A percentile compares a stretch with the other conserved stretches of the same genome.
phyloP scores from a whole-genome alignment of 2,329 filamentous ascomycete genomes.

The Byssothecium circinans region DNA sequence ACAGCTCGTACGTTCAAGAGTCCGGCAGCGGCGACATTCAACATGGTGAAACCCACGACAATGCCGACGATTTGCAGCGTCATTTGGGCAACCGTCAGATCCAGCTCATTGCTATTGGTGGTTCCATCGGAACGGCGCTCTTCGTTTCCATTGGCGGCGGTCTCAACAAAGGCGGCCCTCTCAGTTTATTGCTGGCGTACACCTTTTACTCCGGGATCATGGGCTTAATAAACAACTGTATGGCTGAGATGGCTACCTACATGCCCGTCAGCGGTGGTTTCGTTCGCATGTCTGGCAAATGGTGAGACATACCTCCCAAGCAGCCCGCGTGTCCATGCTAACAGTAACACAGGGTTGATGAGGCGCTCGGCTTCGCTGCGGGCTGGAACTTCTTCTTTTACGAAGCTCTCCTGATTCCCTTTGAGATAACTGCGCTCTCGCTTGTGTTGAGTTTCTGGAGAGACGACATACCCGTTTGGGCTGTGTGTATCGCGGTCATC shows the following conservation, averaged over 20 bases:
- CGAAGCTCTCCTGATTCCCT: constrained; percentile 55
- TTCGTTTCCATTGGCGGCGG: constrained; percentile 66
- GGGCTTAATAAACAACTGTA: constrained; percentile 64
- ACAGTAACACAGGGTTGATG: too few species aligned
- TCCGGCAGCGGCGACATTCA: constrained; percentile 25
- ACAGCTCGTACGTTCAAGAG: constrained; percentile 29
- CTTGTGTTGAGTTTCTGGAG: constrained; percentile 48
- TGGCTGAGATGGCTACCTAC: constrained; percentile 66
- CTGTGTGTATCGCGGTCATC: constrained; percentile 47
- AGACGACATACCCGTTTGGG: constrained; percentile 48
- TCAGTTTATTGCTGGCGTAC: constrained; percentile 62
- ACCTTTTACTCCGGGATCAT: constrained; percentile 59
- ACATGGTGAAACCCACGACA: constrained; percentile 34
- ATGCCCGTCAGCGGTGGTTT: constrained; percentile 67
- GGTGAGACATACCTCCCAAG: too few species aligned
- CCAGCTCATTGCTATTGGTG: constrained; percentile 46
- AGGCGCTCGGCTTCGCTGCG: constrained; percentile 62
- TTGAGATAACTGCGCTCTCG: constrained; percentile 54
- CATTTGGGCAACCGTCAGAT: constrained; percentile 46
- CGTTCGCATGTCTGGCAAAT: constrained; percentile 65
- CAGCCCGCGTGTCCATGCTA: too few species aligned
- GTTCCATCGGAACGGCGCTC: constrained; percentile 50
- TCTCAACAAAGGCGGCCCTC: constrained; percentile 53
- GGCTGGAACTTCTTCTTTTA: constrained; percentile 58
- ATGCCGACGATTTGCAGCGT: constrained; percentile 43